Base-by-base conservation (phyloP, 2,329 filamentous ascomycete genomes). In the Ceratocystis colombiana region DNA sequence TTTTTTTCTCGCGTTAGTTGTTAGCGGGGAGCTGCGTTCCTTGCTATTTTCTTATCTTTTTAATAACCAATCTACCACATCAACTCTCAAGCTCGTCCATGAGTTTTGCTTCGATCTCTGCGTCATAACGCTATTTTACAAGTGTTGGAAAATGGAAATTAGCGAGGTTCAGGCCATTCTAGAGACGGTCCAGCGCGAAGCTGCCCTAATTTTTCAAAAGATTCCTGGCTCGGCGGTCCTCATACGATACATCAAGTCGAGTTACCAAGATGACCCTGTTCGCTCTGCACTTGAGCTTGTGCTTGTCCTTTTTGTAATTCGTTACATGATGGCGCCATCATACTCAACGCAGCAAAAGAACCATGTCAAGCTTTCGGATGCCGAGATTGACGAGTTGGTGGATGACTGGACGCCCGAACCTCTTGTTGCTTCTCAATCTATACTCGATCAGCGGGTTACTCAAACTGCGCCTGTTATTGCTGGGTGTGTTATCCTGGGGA, bases 321-420 rank as follows among this genome's bases (percentile, higher is more conserved):
- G 92, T 69, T 99, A 99, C 76, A 81, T 99, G 65, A 81, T 97
- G 69, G 88, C 91, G 69, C 92, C 93, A 0, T 91, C 90, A 64
- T 99, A 99, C 77, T 90, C 90, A 70, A 96, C 92, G 17, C 85
- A 89, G 73, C 93, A 92, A 75, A 88, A 89, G 71, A 94, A 91
- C 73, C 91, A 90, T 71, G 90, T 97, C 69, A 88, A 90, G 72
- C 79, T 99, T 69, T 88, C 88, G 8, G 92, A 96, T 75, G 90
- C 96, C 84, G 94, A 99, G 78, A 95, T 99, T 71, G 94, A 99
- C 73, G 94, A 99, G 73, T 78, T 99, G 68, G 89, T 99, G 55
- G 92, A 96, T 66, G 94, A 99, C 71, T 99, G 94, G 94, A 88
- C 86, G 6, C 95, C 94, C 0, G 94, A 99, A 76, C 92, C 94